phyloP scores from a whole-genome alignment of 2,329 filamentous ascomycete species.

The Eutypa lata region DNA sequence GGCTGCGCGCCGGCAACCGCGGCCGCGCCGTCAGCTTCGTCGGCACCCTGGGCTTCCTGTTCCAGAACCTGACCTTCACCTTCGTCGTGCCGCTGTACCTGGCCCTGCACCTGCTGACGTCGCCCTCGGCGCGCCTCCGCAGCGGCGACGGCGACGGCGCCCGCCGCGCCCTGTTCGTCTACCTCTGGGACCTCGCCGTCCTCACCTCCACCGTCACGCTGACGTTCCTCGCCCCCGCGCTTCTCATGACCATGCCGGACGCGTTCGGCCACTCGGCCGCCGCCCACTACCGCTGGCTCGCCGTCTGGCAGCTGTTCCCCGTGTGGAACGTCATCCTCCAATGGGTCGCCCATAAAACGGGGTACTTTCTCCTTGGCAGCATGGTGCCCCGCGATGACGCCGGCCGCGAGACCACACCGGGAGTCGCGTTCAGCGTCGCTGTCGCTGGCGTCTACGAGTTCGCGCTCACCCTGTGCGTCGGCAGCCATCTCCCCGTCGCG shows the following conservation, averaged over 20 bases:
- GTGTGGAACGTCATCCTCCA: slow-evolving; percentile 16
- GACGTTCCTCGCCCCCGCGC: slow-evolving; percentile 20
- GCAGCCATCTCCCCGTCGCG: slow-evolving; percentile 23
- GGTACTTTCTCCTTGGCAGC: slow-evolving; percentile 21
- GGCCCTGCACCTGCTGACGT: slow-evolving; percentile 26
- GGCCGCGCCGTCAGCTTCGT: slow-evolving; percentile 20
- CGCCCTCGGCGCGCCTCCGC: slow-evolving; percentile 20
- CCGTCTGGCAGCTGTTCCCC: slow-evolving; percentile 27
- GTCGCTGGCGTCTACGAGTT: slow-evolving; percentile 27
- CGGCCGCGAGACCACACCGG: slow-evolving; percentile 19
- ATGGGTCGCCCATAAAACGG: slow-evolving; percentile 17
- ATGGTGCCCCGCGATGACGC: slow-evolving; percentile 17
- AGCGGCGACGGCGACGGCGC: slow-evolving; percentile 17
- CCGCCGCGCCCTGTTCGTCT: slow-evolving; percentile 20
- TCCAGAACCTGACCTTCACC: slow-evolving; percentile 25
- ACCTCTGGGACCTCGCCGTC: slow-evolving; percentile 28
- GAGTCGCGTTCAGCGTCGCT: slow-evolving; percentile 21
- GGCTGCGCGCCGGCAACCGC: slow-evolving; percentile 23
- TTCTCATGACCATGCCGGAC: slow-evolving; percentile 25
- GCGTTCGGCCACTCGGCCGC: slow-evolving; percentile 19
- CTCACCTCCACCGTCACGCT: slow-evolving; percentile 25
- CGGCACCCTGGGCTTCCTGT: slow-evolving; percentile 17
- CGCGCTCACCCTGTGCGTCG: slow-evolving; percentile 19
- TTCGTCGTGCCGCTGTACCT: slow-evolving; percentile 24
- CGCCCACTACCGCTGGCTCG: slow-evolving; percentile 26